A percentile compares a stretch with the other conserved stretches of the same genome.
These are phyloP conservation scores for Pouteria campechiana DNA, from an alignment of 179 eudicot species.

Conservation along the genomic window DNA sequence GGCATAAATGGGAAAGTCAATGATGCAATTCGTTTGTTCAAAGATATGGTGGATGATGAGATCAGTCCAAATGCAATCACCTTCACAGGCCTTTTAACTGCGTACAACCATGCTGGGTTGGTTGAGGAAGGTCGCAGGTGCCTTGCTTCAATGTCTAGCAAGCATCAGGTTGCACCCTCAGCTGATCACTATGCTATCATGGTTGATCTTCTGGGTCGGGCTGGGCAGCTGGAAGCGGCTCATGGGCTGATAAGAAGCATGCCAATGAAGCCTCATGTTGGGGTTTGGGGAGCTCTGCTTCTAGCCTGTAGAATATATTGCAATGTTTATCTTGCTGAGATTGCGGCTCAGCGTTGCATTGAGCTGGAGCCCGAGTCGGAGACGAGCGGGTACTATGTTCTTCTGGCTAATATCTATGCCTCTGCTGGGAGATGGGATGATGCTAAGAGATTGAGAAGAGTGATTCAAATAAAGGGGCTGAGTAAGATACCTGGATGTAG, in stretches of 20 bases:
- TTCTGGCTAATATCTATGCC: constrained; percentile 66
- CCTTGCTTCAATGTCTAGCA: constrained; percentile 44
- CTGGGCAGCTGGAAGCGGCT: constrained; percentile 67
- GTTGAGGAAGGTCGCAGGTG: constrained; percentile 74
- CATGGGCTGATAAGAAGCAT: constrained; percentile 57
- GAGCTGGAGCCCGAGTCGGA: constrained; percentile 51
- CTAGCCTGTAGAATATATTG: constrained; percentile 65
- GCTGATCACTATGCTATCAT: constrained; percentile 70
- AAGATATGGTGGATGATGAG: constrained; percentile 41
- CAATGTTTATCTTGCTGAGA: constrained; percentile 62
- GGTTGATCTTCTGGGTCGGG: constrained; percentile 75
- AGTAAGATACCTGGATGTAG: constrained; percentile 58
- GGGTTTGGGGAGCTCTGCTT: constrained; percentile 94
- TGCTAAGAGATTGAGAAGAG: constrained; percentile 42
- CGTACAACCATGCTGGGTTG: constrained; percentile 72
- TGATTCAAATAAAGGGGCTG: constrained; percentile 17
- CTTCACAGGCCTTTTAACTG: constrained; percentile 62
- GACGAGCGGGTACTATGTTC: constrained; percentile 47
- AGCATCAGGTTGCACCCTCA: constrained; percentile 46
- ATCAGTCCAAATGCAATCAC: constrained; percentile 60
- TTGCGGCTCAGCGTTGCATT: constrained; percentile 73
- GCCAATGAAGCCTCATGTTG: constrained; percentile 72
- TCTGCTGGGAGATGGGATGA: constrained; percentile 76
- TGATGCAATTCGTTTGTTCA: constrained; percentile 52
- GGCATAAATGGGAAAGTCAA: constrained; percentile 62